Conservation (phyloP, 208 protist genomes). For the Balamuthia mandrillaris region DNA sequence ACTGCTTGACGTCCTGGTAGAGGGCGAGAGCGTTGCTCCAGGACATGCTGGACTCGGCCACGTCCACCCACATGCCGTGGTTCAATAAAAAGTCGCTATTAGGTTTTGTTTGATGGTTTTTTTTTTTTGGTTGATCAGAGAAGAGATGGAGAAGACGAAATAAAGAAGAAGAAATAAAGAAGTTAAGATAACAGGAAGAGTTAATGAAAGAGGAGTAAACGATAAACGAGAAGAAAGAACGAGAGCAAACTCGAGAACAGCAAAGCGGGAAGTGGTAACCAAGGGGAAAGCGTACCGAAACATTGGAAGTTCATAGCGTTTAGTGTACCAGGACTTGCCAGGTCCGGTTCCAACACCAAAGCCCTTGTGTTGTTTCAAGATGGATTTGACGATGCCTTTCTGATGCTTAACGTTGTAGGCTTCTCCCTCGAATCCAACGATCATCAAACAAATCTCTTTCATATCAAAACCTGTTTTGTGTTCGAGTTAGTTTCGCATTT, state of each 20-base stretch:
- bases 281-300: too few species aligned
- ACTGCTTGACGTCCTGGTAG: conserved; percentile 52
- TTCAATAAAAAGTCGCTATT: conserved; percentile 63
- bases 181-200: too few species aligned
- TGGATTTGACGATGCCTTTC: conserved; percentile 19
- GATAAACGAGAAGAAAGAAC: too few species aligned
- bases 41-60: conserved; percentile 61
- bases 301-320: conserved; percentile 5
- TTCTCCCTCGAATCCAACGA: conserved; percentile 49
- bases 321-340: background rate
- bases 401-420: conserved; percentile 43
- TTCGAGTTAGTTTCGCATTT: conserved; percentile 35
- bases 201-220: too few species aligned
- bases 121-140: conserved; percentile 59
- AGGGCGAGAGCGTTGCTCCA: conserved; percentile 49
- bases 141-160: too few species aligned
- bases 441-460: conserved; percentile 31
- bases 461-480: conserved; percentile 36
- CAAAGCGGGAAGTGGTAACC: too few species aligned
- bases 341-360: conserved; percentile 6
- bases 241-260: too few species aligned
- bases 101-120: conserved; percentile 70
- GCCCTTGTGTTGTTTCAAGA: conserved; percentile 46
- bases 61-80: conserved; percentile 58
- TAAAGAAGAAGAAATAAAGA: too few species aligned